Evolutionary conservation across 805 yeast genomes (phyloP).

Genomic region (Zygosaccharomyces gambellarensis): DNA sequence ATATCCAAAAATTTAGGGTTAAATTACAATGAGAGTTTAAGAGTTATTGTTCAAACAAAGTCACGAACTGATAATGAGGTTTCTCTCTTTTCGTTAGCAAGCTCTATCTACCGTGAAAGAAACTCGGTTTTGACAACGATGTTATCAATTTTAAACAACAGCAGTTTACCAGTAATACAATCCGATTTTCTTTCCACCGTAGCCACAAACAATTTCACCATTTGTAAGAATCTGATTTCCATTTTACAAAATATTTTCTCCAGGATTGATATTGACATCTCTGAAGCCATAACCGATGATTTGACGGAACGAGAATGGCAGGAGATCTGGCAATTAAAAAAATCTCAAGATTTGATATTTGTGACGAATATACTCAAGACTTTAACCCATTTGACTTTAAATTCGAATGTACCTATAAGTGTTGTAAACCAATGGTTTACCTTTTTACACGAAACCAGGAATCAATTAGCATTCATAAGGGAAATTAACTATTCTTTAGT

Average conservation of each 20-base stretch:
- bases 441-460: constrained; percentile 36
- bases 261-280: constrained; percentile 1
- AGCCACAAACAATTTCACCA: constrained; percentile 19
- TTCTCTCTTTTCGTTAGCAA: constrained; percentile 33
- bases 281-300: neutral
- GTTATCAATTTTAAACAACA: constrained; percentile 27
- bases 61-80: constrained; percentile 35
- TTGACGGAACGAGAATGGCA: constrained; percentile 11
- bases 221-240: constrained; percentile 22
- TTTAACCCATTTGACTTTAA: constrained; percentile 40
- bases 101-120: constrained; percentile 48
- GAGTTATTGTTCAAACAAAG: constrained; percentile 42
- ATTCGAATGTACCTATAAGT: constrained; percentile 34
- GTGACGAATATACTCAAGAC: constrained; percentile 34
- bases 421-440: constrained; percentile 50
- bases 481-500: constrained; percentile 9
- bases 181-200: constrained; percentile 21
- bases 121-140: constrained; percentile 43
- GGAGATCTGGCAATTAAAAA: constrained; percentile 21
- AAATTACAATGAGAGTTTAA: constrained; percentile 43
- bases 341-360: constrained; percentile 34
- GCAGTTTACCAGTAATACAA: constrained; percentile 21
- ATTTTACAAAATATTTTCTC: constrained; percentile 9
- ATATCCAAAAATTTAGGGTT: constrained; percentile 39
- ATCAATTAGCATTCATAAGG: constrained; percentile 1